Percentiles rank a stretch among this genome's conserved stretches.
Conservation (phyloP, 1,284 basidiomycete species). For the Sporisorium exsertum region DNA sequence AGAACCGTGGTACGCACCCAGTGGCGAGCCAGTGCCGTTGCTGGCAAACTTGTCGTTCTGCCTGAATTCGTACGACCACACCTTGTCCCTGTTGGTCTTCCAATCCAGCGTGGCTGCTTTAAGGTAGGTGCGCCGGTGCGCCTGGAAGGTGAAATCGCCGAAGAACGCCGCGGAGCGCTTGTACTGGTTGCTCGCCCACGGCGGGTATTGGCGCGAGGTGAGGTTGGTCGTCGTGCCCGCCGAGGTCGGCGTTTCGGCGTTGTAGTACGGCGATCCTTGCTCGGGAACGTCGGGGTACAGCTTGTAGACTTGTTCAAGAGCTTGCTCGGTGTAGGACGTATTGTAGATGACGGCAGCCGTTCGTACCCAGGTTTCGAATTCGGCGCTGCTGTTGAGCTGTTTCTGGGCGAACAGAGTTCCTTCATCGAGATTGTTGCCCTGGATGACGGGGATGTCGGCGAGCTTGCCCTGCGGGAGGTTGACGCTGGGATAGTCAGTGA, state of each 20-base stretch:
- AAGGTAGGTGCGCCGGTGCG: conserved; percentile 29
- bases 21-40: conserved; percentile 19
- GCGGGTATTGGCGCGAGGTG: conserved; percentile 21
- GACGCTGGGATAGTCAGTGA: conserved; percentile 39
- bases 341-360: conserved; percentile 33
- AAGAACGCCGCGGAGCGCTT: conserved; percentile 32
- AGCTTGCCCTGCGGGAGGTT: conserved; percentile 36
- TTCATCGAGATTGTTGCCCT: conserved; percentile 48
- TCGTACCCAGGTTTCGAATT: conserved; percentile 30
- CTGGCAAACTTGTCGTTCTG: conserved; percentile 38
- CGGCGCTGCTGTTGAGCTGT: conserved; percentile 22
- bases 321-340: conserved; percentile 37
- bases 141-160: conserved; percentile 46
- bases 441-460: conserved; percentile 49
- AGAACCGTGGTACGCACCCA: conserved; percentile 30
- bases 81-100: conserved; percentile 23
- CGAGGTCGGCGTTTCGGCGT: conserved; percentile 27
- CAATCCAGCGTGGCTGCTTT: conserved; percentile 2
- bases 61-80: conserved; percentile 30
- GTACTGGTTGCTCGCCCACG: conserved; percentile 31
- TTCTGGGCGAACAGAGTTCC: conserved; percentile 35
- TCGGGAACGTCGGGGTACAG: conserved; percentile 33
- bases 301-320: conserved; percentile 24
- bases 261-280: conserved; percentile 39
- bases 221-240: conserved; percentile 24